Conservation (phyloP, 352 stramenopile species). For the Pythium coloratum region DNA sequence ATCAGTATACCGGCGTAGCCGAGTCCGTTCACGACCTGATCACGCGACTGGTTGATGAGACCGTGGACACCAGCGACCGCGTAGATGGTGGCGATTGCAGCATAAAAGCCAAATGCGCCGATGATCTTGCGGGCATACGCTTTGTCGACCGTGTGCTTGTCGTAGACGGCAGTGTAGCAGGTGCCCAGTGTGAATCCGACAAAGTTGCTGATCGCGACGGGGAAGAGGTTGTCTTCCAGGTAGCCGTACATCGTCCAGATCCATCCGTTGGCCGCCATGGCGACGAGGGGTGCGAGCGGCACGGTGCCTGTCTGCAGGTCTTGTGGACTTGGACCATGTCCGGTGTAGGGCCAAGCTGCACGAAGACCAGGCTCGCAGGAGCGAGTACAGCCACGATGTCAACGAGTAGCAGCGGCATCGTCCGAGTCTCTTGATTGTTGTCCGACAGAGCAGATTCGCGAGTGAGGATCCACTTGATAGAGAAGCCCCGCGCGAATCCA, state of each 20-base stretch:
- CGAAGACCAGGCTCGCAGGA: background rate
- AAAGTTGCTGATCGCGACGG: slow-evolving; percentile 39
- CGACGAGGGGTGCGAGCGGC: slow-evolving; percentile 37
- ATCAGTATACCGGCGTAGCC: slow-evolving; percentile 40
- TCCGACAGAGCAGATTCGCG: too few relatives aligned
- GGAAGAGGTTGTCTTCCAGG: slow-evolving; percentile 38
- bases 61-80: background rate
- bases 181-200: slow-evolving; percentile 40
- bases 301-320: slow-evolving; percentile 24
- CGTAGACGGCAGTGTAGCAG: slow-evolving; percentile 49
- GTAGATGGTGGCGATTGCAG: slow-evolving; percentile 22
- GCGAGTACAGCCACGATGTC: slow-evolving; percentile 2
- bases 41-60: slow-evolving; percentile 13
- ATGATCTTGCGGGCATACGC: slow-evolving; percentile 43
- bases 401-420: background rate
- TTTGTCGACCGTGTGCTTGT: slow-evolving; percentile 38
- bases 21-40: slow-evolving; percentile 29
- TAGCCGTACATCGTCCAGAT: slow-evolving; percentile 31
- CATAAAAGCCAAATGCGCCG: slow-evolving; percentile 14
- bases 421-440: too few relatives aligned
- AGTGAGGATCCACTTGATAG: too few relatives aligned
- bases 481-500: too few relatives aligned
- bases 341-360: slow-evolving; percentile 6
- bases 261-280: slow-evolving; percentile 44
- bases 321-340: slow-evolving; percentile 2